A percentile compares a stretch with the other conserved stretches of the same genome.
Conservation (phyloP, 345 rosid genomes). For the Sonneratia alba region DNA sequence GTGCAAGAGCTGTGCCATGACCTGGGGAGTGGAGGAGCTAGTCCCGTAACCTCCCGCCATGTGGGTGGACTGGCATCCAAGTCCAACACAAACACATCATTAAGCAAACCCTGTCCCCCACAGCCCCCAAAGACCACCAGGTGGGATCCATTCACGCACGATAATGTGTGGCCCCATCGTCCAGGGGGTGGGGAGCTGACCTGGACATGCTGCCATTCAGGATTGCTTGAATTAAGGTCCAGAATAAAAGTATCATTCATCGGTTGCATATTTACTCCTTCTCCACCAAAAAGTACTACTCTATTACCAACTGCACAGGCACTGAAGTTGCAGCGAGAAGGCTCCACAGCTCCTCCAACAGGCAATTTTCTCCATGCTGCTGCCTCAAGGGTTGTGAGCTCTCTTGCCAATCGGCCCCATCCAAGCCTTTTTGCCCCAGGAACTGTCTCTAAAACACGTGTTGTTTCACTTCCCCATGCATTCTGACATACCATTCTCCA, state of each 20-base stretch:
- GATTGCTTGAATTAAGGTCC: constrained; percentile 63
- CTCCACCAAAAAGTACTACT: constrained; percentile 83
- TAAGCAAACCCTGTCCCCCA: constrained; percentile 76
- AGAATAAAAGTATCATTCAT: constrained; percentile 88
- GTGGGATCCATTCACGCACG: constrained; percentile 73
- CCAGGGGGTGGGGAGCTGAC: constrained; percentile 92
- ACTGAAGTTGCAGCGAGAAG: constrained; percentile 84
- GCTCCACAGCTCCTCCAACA: constrained; percentile 84
- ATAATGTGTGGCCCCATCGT: constrained; percentile 83
- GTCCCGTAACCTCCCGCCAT: constrained; percentile 81
- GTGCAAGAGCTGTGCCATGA: constrained; percentile 97
- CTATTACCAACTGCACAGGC: constrained; percentile 89
- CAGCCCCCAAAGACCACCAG: constrained; percentile 89
- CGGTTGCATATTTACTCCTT: constrained; percentile 91
- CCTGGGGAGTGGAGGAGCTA: constrained; percentile 83
- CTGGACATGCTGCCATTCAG: constrained; percentile 76
- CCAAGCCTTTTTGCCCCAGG: constrained; percentile 81
- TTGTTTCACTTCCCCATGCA: constrained; percentile 81
- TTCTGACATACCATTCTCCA: constrained; percentile 90
- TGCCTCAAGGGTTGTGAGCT: constrained; percentile 82
- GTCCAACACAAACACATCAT: constrained; percentile 74
- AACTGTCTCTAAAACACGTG: constrained; percentile 60
- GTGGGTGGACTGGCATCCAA: constrained; percentile 80
- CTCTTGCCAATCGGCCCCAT: constrained; percentile 78
- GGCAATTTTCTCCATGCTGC: constrained; percentile 83